phyloP scores from a whole-genome alignment of 768 basidiomycete genomes.

The Xerocomus brunneocitrinus region DNA sequence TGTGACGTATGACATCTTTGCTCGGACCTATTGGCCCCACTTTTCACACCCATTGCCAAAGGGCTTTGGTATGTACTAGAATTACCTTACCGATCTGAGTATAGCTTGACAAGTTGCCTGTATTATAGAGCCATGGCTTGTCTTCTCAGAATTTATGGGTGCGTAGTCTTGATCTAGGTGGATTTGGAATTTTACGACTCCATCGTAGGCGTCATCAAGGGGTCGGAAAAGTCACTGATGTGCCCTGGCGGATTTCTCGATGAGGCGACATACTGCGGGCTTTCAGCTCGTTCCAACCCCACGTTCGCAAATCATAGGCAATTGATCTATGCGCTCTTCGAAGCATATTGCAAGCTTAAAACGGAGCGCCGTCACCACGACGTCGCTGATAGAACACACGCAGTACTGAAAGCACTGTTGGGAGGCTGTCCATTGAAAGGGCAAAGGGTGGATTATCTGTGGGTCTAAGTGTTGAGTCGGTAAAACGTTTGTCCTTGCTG shows the following conservation, averaged over 20 bases:
- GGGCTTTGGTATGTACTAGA: slow-evolving; percentile 41
- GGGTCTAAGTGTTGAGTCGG: slow-evolving; percentile 13
- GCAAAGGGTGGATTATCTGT: slow-evolving; percentile 54
- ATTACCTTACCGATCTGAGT: neutral
- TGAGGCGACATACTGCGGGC: slow-evolving; percentile 38
- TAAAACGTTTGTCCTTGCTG: neutral
- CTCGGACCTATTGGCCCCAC: slow-evolving; percentile 54
- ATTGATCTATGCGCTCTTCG: slow-evolving; percentile 50
- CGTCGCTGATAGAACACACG: slow-evolving; percentile 60
- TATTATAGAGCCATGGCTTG: slow-evolving; percentile 51
- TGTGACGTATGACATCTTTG: slow-evolving; percentile 47
- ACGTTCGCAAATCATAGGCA: slow-evolving; percentile 50
- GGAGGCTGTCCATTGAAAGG: slow-evolving; percentile 32
- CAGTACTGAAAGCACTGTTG: slow-evolving; percentile 38
- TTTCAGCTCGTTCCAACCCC: slow-evolving; percentile 50
- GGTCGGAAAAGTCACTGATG: slow-evolving; percentile 50
- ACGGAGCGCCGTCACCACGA: slow-evolving; percentile 42
- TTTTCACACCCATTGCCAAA: slow-evolving; percentile 49
- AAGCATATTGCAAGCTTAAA: slow-evolving; percentile 47
- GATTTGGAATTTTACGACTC: neutral
- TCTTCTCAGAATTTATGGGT: slow-evolving; percentile 67
- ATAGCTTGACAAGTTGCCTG: neutral
- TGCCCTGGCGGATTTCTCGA: slow-evolving; percentile 39
- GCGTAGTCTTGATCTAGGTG: neutral
- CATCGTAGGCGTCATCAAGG: slow-evolving; percentile 56